Evolutionary conservation across 805 yeast species (phyloP).

Genomic region (Metschnikowia colocasiae): DNA sequence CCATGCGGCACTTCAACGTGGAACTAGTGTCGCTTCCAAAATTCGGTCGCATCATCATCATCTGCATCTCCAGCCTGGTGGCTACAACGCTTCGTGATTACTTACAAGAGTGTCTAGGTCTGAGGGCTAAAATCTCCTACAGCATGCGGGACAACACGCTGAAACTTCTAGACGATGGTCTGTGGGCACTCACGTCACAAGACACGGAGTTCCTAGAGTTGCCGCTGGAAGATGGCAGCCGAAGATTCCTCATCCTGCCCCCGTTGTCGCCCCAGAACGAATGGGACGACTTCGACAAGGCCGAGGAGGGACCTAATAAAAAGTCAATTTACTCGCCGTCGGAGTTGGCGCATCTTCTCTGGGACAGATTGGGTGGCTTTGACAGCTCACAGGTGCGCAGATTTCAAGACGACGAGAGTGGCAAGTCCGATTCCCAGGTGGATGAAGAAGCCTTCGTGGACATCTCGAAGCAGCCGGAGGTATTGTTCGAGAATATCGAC

Average conservation of each 20-base stretch:
- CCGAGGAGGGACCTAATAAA: slow-evolving; percentile 40
- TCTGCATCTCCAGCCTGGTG: slow-evolving; percentile 25
- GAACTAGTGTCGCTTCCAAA: slow-evolving; percentile 34
- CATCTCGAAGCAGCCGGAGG: slow-evolving; percentile 30
- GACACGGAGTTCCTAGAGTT: slow-evolving; percentile 34
- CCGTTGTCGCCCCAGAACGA: slow-evolving; percentile 43
- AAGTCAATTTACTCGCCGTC: slow-evolving; percentile 34
- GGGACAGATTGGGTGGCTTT: slow-evolving; percentile 43
- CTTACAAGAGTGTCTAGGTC: slow-evolving; percentile 17
- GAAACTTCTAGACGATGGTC: slow-evolving; percentile 12
- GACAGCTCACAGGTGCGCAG: slow-evolving; percentile 34
- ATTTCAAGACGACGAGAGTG: slow-evolving; percentile 19
- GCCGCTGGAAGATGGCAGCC: slow-evolving; percentile 37
- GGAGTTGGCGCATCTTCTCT: slow-evolving; percentile 40
- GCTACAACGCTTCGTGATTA: slow-evolving; percentile 22
- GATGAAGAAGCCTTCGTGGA: slow-evolving; percentile 17
- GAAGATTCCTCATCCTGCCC: slow-evolving; percentile 42
- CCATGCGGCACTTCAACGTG: slow-evolving; percentile 21
- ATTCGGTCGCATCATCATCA: slow-evolving; percentile 33
- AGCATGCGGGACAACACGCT: slow-evolving; percentile 33
- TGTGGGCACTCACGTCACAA: slow-evolving; percentile 15
- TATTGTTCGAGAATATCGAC: slow-evolving; percentile 35
- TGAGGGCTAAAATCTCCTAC: slow-evolving; percentile 22
- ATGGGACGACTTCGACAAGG: slow-evolving; percentile 41
- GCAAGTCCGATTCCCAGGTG: slow-evolving; percentile 9